Percentiles rank a stretch among this genome's conserved stretches.
phyloP scores from a whole-genome alignment of 768 basidiomycete species.

The Cystofilobasidium bisporidii region DNA sequence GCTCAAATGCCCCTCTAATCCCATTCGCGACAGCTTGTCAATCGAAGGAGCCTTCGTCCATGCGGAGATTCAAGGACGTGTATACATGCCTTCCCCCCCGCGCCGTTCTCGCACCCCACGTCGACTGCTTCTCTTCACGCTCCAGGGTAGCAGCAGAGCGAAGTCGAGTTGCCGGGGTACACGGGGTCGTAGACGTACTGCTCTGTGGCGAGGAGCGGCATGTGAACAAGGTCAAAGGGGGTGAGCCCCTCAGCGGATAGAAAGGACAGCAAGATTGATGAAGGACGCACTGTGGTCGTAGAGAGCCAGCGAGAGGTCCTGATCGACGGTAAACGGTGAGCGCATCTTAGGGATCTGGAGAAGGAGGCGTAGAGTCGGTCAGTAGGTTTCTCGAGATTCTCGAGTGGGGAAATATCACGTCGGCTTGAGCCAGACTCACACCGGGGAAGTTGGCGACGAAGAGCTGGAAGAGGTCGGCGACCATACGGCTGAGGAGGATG shows the following conservation, averaged over 20 bases:
- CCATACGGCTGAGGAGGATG: slow-evolving; percentile 1
- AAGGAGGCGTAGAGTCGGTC: background rate
- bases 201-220: background rate
- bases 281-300: background rate
- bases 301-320: slow-evolving; percentile 6
- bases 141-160: background rate
- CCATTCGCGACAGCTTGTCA: no score
- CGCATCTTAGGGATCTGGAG: background rate
- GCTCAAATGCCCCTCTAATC: no score
- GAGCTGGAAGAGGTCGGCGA: slow-evolving; percentile 22
- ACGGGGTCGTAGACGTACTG: slow-evolving; percentile 5
- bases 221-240: background rate
- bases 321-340: slow-evolving; percentile 11
- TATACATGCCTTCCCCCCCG: no score
- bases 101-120: no score
- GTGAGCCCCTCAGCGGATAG: background rate
- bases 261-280: background rate
- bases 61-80: no score
- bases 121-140: background rate
- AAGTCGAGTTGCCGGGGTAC: background rate
- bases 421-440: background rate
- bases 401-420: no score
- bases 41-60: no score
- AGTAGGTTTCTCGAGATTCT: background rate
- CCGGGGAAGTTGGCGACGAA: background rate